These are phyloP conservation scores for Cucumis variabilis DNA, from an alignment of 331 rosid genomes.

Conservation along the genomic window DNA sequence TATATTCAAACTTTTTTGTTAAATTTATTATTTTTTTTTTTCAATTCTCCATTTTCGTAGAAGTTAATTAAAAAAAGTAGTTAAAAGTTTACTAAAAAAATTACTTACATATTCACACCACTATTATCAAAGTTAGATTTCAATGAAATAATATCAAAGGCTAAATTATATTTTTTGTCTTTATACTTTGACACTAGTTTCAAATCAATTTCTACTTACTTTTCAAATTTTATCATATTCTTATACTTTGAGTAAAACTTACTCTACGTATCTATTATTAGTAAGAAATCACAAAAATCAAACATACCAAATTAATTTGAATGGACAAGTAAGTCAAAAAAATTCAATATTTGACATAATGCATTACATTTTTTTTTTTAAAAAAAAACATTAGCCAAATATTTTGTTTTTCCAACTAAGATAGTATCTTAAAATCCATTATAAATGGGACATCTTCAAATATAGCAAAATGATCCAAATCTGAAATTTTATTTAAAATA, in stretches of 20 bases:
- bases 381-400: background rate
- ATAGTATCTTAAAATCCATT: too few species aligned
- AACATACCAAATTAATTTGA: background rate
- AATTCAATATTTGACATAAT: background rate
- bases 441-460: too few species aligned
- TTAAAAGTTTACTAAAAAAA: too few species aligned
- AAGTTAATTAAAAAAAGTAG: background rate
- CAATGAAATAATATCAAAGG: background rate
- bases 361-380: background rate
- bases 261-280: background rate
- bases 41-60: background rate
- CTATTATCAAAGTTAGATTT: background rate
- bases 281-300: background rate
- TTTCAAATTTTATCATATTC: too few species aligned
- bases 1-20: background rate
- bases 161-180: background rate
- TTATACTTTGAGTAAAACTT: background rate
- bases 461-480: too few species aligned
- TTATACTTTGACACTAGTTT: background rate
- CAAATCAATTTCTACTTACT: background rate
- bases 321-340: background rate
- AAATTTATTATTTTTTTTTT: too few species aligned
- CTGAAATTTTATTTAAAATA: too few species aligned
- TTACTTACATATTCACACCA: too few species aligned
- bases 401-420: background rate